Conservation (phyloP, 257 asterid genomes). For the Gardenia jasminoides region DNA sequence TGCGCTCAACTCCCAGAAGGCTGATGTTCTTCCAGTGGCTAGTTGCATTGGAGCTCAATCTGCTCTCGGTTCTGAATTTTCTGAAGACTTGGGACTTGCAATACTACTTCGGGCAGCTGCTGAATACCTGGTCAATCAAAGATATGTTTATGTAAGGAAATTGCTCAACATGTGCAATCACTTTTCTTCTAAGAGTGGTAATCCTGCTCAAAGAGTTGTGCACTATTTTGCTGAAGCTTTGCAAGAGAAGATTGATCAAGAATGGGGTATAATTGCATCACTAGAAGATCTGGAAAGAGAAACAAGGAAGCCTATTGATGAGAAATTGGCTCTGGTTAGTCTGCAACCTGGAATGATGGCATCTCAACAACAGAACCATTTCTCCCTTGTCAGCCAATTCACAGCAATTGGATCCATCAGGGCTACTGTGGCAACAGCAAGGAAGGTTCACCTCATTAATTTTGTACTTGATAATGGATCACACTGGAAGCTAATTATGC, state of each 20-base stretch:
- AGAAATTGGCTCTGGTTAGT: conserved; percentile 2
- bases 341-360: conserved; percentile 18
- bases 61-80: conserved; percentile 27
- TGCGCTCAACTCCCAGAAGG: background rate
- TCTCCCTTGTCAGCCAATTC: background rate
- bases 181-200: conserved; percentile 30
- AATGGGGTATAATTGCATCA: conserved; percentile 17
- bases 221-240: conserved; percentile 34
- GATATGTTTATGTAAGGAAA: conserved; percentile 31
- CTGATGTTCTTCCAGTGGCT: background rate
- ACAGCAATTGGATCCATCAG: too few species aligned
- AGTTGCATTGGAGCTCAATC: background rate
- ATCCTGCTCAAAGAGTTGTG: conserved; percentile 33
- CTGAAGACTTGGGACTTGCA: conserved; percentile 37
- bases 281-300: conserved; percentile 1
- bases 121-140: conserved; percentile 37
- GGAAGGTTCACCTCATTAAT: too few species aligned
- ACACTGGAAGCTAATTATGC: too few species aligned
- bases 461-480: too few species aligned
- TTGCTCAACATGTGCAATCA: conserved; percentile 24
- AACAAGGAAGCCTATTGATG: background rate
- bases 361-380: conserved; percentile 40
- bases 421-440: too few species aligned
- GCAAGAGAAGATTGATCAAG: conserved; percentile 25
- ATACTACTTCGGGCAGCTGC: conserved; percentile 48